Conservation (phyloP, 768 basidiomycete genomes). For the Phanerochaete sordida region DNA sequence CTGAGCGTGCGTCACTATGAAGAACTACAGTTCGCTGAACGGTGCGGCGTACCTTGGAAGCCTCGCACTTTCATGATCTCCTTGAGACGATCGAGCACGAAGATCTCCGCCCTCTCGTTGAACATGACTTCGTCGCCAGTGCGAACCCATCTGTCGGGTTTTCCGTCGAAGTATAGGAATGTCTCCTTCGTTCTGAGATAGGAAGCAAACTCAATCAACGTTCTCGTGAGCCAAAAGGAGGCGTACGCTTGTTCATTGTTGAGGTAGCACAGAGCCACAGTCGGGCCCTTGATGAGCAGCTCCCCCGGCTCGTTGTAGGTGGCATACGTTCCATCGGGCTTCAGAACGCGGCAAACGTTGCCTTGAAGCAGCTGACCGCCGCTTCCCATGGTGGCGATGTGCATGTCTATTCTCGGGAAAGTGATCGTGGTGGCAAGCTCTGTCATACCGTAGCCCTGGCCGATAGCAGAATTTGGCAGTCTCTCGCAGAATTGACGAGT, state of each 20-base stretch:
- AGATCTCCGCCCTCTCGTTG: conserved; percentile 58
- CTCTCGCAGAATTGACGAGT: conserved; percentile 40
- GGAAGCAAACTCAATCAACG: too few relatives aligned
- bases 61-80: conserved; percentile 70
- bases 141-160: conserved; percentile 49
- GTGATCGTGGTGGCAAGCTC: conserved; percentile 37
- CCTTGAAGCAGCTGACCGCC: conserved; percentile 44
- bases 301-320: conserved; percentile 45
- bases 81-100: conserved; percentile 72
- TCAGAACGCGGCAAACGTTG: conserved; percentile 40
- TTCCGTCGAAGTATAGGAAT: conserved; percentile 33
- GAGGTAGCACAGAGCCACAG: conserved; percentile 33
- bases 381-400: conserved; percentile 23
- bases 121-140: conserved; percentile 72
- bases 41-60: conserved; percentile 34
- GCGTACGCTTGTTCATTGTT: conserved; percentile 20
- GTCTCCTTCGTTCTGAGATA: conserved; percentile 65
- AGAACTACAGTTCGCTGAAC: too few relatives aligned
- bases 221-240: background rate
- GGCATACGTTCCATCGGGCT: conserved; percentile 42
- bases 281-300: conserved; percentile 42
- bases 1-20: conserved; percentile 10
- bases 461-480: conserved; percentile 50
- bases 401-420: conserved; percentile 23
- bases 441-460: conserved; percentile 55